phyloP scores from a whole-genome alignment of 2,329 filamentous ascomycete genomes.

The Aspergillus sojae region DNA sequence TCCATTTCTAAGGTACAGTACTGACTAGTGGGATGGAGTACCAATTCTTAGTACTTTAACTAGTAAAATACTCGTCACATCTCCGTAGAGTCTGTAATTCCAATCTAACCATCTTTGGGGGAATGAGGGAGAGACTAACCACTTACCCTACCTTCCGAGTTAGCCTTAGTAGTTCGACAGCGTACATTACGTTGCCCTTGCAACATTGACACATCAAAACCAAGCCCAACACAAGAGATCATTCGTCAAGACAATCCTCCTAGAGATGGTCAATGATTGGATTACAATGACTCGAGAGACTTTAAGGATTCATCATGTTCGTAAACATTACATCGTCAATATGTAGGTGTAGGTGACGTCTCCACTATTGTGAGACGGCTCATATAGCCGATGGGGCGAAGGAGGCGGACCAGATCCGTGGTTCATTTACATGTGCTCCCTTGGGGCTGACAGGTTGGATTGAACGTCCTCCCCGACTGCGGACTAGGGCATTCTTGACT shows the following conservation, averaged over 20 bases:
- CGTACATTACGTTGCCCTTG: constrained; percentile 9
- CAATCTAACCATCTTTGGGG: background rate
- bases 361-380: constrained; percentile 3
- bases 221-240: background rate
- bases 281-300: background rate
- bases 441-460: background rate
- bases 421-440: background rate
- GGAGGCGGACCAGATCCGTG: constrained; percentile 1
- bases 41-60: background rate
- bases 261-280: background rate
- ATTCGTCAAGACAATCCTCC: background rate
- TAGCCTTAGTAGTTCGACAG: background rate
- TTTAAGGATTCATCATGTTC: background rate
- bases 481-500: background rate
- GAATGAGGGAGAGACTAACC: background rate
- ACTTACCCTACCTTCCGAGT: background rate
- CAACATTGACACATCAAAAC: constrained; percentile 9
- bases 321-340: background rate
- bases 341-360: background rate
- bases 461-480: background rate
- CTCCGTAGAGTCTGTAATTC: background rate
- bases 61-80: background rate
- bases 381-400: constrained; percentile 3
- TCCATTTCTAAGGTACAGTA: background rate
- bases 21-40: background rate